Percentiles rank a stretch among this genome's conserved stretches.
Evolutionary conservation across 306 rosid genomes (phyloP).

Genomic region (Urtica urens): DNA sequence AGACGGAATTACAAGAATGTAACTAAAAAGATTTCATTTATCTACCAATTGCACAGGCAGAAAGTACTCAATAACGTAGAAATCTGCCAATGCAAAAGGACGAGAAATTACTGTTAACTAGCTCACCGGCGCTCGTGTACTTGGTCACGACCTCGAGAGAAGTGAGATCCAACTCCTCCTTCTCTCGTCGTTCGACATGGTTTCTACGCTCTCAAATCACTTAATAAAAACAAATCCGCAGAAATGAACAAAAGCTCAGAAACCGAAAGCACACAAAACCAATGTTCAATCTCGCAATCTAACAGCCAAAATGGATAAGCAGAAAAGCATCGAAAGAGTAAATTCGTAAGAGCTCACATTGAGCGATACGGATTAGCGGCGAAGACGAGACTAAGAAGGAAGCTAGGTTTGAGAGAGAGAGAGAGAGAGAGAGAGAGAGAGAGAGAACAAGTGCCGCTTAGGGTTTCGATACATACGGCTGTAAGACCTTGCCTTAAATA

Average conservation of each 20-base stretch:
- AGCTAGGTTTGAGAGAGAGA: background rate
- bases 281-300: background rate
- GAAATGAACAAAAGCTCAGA: too few species aligned
- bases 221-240: background rate
- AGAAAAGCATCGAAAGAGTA: background rate
- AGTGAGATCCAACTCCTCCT: constrained; percentile 95
- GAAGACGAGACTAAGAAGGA: background rate
- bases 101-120: constrained; percentile 49
- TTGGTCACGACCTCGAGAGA: constrained; percentile 91
- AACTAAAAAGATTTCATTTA: too few species aligned
- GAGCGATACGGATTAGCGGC: constrained; percentile 3
- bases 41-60: too few species aligned
- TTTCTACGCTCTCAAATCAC: constrained; percentile 9
- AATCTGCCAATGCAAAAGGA: too few species aligned
- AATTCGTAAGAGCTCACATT: constrained; percentile 12
- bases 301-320: background rate
- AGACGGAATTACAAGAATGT: too few species aligned
- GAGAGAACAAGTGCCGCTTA: background rate
- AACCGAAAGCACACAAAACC: background rate
- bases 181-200: constrained; percentile 96
- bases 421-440: background rate
- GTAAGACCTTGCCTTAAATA: background rate
- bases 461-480: background rate
- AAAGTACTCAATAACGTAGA: background rate
- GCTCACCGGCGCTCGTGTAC: constrained; percentile 86